Base-by-base conservation (phyloP, 768 basidiomycete species). In the Tylopilus rubrobrunneus region DNA sequence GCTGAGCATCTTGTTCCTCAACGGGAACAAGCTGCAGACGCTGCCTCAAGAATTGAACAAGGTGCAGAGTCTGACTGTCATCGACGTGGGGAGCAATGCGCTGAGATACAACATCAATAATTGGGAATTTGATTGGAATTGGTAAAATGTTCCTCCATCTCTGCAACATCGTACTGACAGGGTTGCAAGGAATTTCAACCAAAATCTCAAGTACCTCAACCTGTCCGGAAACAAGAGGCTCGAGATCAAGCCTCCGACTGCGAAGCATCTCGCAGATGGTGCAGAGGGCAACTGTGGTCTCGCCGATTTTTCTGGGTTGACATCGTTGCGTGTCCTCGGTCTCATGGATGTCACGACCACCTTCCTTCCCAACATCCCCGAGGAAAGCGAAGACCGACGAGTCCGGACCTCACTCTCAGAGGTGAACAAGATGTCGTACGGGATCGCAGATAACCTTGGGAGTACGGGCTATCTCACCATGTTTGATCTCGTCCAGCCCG, bases 71-170 rank as follows among this genome's bases (percentile, higher is more conserved):
- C 73, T 99, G 63, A 81, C 78, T 49, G 82, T 89, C 31, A 76
- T 99, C 60, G 97, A 99, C 65, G 95, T 90, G 5, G 95, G 97
- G 7, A 94, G 87, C 68, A 99, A 99, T 68, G 71, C 84, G 49
- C 76, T 99, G 71, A 92, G 89, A 79, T 98, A 98, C 72, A 99
- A 98, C 67, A 93, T 97, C 61, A 89, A 92, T 61, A 99, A 99
- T 64, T 94, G 87, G 87, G 92, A 96, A 68, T 98, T 94, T 69
- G 97, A 99, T 72, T 98, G 95, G 95, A 98, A 99, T 68, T 98
- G 97, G 96, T 96, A 59, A 11, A 11, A 46, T 28, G 37, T 33
- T 39, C 27, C 7, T 11, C 42, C 49, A 14, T 33, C 17, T 2
- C 1, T 2, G 21, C 52, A 31, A 21, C 21, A 44, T 29, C 11